phyloP scores from a whole-genome alignment of 2,329 filamentous ascomycete species.

The Cercospora berteroae region DNA sequence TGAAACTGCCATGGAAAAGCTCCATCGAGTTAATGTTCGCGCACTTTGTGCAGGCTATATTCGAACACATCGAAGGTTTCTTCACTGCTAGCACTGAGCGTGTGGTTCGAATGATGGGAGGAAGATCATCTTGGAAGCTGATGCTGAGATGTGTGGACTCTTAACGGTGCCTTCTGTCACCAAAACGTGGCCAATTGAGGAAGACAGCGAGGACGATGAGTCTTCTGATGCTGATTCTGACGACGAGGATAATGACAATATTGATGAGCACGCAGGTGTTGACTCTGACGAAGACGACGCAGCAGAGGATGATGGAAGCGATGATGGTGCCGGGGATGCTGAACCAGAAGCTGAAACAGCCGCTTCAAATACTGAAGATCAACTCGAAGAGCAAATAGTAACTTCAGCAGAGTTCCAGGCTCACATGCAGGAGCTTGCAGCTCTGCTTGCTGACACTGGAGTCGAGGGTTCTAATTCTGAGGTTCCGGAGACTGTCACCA shows the following conservation, averaged over 20 bases:
- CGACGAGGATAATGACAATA: neutral
- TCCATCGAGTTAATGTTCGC: slow-evolving; percentile 13
- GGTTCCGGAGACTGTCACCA: neutral
- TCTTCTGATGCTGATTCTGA: neutral
- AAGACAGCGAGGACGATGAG: neutral
- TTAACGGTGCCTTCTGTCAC: neutral
- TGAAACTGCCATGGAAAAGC: slow-evolving; percentile 5
- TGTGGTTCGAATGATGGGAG: neutral
- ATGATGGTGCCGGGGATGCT: neutral
- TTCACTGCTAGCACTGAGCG: slow-evolving; percentile 1
- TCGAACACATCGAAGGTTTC: slow-evolving; percentile 11
- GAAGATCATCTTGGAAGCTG: slow-evolving; percentile 1
- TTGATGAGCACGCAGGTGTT: neutral
- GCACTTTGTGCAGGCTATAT: slow-evolving; percentile 10
- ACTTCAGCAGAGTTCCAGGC: neutral
- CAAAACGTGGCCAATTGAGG: neutral
- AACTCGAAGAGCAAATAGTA: neutral
- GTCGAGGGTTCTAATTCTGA: neutral
- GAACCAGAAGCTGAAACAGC: neutral
- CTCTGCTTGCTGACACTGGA: neutral
- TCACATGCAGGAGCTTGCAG: neutral
- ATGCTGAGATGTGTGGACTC: neutral
- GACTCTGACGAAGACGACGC: neutral
- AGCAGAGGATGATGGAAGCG: neutral
- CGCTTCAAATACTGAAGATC: neutral